Base-by-base conservation (phyloP, 345 rosid species). In the Salix exigua region DNA sequence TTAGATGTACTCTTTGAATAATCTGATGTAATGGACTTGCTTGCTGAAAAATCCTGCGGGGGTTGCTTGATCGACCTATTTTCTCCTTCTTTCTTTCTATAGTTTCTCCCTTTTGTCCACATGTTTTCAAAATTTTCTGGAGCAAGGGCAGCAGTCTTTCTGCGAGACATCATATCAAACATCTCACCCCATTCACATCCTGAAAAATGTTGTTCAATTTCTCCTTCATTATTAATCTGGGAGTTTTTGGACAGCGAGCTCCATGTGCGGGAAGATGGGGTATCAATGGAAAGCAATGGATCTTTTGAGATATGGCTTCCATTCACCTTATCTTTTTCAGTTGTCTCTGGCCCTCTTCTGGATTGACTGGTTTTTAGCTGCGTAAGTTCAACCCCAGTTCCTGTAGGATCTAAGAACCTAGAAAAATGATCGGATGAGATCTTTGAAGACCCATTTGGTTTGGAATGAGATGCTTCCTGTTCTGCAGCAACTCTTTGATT, bases 41-140 rank as follows among this genome's bases (percentile, higher is more conserved):
- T 77, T 63, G 37, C 74, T 42, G 86, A 84, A 72, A 84, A 75
- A 65, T 65, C 70, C 74, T 86, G 87, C 4, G 85, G 80, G 73
- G 74, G 82, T 75, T 82, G 87, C 75, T 90, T 85, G 44, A 33
- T 75, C 25, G 76, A n/a, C 68, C 61, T 66, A 78, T 83, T 82
- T 79, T 84, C 86, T 19, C 82, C 83, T 67, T 86, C 87, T 82
- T 85, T 92, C 82, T 80, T 88, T 81, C 67, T 86, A 82, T 93
- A 94, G 58, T 92, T 88, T 88, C 91, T 91, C 82, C 99, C 99
- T 85, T 94, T 96, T 19, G 98, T 83, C 99, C 99, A 96, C 89
- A 96, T 86, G 80, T 92, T 94, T 66, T 96, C 99, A 78, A 96
- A 88, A 86, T 96, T 87, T 84, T 94, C 99, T 9, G 98, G 97